Evolutionary conservation across 805 yeast species (phyloP).

Genomic region (Cyberlindnera euphorbiiphila): DNA sequence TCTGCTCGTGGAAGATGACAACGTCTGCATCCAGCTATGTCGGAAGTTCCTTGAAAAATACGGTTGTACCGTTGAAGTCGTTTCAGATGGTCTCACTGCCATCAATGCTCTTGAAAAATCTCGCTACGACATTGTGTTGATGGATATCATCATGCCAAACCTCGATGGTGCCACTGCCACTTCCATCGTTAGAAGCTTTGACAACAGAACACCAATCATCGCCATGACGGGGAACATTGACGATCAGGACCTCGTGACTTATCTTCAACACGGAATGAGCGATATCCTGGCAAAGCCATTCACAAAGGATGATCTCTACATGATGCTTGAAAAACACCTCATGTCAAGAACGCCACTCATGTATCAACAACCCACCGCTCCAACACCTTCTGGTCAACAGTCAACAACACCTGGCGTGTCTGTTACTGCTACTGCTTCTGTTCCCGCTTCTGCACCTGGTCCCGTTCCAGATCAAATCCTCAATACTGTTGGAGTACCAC

Average conservation of each 20-base stretch:
- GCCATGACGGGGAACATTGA: slow-evolving; percentile 93
- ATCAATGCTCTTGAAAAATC: slow-evolving; percentile 69
- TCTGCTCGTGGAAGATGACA: slow-evolving; percentile 74
- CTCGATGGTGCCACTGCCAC: slow-evolving; percentile 89
- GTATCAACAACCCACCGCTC: slow-evolving; percentile 15
- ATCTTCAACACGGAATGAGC: slow-evolving; percentile 84
- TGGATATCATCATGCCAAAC: slow-evolving; percentile 91
- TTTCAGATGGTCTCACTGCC: slow-evolving; percentile 88
- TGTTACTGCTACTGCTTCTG: not conserved
- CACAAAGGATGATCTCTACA: slow-evolving; percentile 77
- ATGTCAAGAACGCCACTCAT: slow-evolving; percentile 41
- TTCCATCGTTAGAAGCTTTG: slow-evolving; percentile 80
- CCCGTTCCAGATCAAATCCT: slow-evolving; percentile 1
- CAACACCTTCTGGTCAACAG: not conserved
- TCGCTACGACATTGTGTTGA: slow-evolving; percentile 70
- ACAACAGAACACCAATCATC: slow-evolving; percentile 81
- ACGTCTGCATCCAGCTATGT: slow-evolving; percentile 78
- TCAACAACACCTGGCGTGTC: not conserved
- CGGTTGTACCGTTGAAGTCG: slow-evolving; percentile 91
- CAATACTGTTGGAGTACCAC: not conserved
- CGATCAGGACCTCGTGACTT: slow-evolving; percentile 74
- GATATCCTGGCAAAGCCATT: slow-evolving; percentile 94
- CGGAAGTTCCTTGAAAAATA: slow-evolving; percentile 77
- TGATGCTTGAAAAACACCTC: slow-evolving; percentile 72
- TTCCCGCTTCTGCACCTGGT: not conserved